Percentiles rank a stretch among this genome's conserved stretches.
Evolutionary conservation across 2,329 filamentous ascomycete species (phyloP).

Genomic region (Taxawa tesnikishii): DNA sequence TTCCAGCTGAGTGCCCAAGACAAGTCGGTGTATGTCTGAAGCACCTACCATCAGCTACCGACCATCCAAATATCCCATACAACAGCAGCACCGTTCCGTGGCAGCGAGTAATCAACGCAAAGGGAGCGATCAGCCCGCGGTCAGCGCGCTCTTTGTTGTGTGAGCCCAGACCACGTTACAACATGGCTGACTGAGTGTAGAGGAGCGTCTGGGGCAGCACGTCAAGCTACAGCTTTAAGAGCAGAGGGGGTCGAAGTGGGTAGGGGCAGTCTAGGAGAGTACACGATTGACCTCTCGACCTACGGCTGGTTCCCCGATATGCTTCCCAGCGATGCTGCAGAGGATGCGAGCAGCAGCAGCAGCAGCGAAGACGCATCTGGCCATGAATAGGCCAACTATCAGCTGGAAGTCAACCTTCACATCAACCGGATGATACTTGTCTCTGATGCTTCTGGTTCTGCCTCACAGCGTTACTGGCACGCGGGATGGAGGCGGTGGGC

Average conservation of each 20-base stretch:
- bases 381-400: too few species aligned
- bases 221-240: constrained; percentile 33
- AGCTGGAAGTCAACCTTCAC: too few species aligned
- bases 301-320: constrained; percentile 37
- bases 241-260: constrained; percentile 36
- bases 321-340: constrained; percentile 18
- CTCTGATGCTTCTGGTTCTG: too few species aligned
- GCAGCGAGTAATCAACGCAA: constrained; percentile 86
- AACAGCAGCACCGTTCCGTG: constrained; percentile 76
- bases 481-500: too few species aligned
- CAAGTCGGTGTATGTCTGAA: constrained; percentile 89
- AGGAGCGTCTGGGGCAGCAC: constrained; percentile 29
- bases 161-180: not conserved
- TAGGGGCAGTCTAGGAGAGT: constrained; percentile 33
- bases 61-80: constrained; percentile 39
- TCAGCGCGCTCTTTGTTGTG: constrained; percentile 25
- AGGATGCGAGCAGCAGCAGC: constrained; percentile 11
- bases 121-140: constrained; percentile 77
- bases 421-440: too few species aligned
- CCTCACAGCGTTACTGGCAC: too few species aligned
- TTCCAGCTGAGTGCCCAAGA: constrained; percentile 38
- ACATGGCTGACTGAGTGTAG: constrained; percentile 10
- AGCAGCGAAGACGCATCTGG: too few species aligned
- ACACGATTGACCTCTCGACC: constrained; percentile 29
- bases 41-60: constrained; percentile 50